Conservation (phyloP, 306 rosid genomes). For the Cucurbita argyrosperma region DNA sequence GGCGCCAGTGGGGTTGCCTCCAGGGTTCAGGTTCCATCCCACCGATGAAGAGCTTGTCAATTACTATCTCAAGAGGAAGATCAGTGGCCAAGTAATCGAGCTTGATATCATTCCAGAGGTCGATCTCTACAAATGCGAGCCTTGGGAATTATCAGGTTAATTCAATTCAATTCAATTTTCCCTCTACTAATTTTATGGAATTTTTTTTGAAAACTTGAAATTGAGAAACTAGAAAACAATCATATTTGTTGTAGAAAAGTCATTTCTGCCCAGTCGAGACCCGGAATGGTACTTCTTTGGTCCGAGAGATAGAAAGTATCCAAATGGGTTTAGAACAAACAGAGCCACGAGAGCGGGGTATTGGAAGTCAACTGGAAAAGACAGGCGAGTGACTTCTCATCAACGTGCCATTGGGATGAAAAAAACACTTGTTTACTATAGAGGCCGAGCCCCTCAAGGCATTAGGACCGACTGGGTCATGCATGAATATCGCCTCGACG, state of each 20-base stretch:
- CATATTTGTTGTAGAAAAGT: conserved; percentile 40
- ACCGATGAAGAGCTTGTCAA: conserved; percentile 96
- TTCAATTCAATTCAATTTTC: not conserved
- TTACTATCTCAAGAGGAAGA: conserved; percentile 83
- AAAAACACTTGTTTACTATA: conserved; percentile 87
- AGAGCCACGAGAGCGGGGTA: conserved; percentile 96
- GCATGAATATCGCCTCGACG: conserved; percentile 95
- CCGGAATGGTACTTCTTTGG: conserved; percentile 99
- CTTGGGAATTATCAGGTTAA: conserved; percentile 93
- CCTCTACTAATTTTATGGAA: not conserved
- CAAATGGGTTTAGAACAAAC: conserved; percentile 88
- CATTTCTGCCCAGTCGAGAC: conserved; percentile 89
- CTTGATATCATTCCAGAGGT: conserved; percentile 96
- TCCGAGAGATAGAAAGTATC: conserved; percentile 84
- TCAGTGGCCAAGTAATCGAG: conserved; percentile 84
- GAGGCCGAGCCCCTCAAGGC: conserved; percentile 98
- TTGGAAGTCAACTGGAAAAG: conserved; percentile 96
- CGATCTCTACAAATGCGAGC: conserved; percentile 99
- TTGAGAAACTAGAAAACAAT: too few relatives aligned
- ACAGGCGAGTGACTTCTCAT: conserved; percentile 57
- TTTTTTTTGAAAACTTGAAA: too few relatives aligned
- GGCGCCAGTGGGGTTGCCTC: conserved; percentile 98
- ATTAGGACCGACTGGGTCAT: conserved; percentile 93
- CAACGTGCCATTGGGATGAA: conserved; percentile 88
- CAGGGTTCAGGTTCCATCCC: conserved; percentile 98